These are phyloP conservation scores for Amauroascus verrucosus DNA, from an alignment of 2,329 filamentous ascomycete species.

Conservation along the genomic window DNA sequence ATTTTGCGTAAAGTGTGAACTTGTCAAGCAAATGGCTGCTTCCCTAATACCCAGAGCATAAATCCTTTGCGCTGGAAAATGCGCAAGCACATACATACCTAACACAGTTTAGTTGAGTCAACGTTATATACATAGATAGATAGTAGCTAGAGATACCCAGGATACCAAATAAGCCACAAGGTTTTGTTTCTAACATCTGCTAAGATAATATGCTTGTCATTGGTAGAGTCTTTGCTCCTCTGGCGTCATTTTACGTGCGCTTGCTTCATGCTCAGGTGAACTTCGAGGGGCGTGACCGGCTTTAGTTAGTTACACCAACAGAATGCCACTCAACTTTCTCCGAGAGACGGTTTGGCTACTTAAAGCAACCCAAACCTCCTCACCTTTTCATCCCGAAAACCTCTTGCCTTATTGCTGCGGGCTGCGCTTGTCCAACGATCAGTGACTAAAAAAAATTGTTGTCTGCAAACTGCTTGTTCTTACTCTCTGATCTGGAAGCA, in stretches of 20 bases:
- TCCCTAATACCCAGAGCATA: too few species aligned
- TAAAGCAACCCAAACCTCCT: neutral
- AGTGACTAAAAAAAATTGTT: neutral
- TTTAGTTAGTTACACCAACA: neutral
- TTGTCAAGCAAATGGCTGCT: too few species aligned
- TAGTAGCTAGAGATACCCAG: neutral
- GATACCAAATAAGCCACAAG: neutral
- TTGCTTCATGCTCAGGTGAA: slow-evolving; percentile 2
- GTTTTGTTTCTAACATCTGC: neutral
- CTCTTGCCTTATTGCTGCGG: neutral
- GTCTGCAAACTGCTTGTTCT: neutral
- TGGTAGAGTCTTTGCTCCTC: neutral
- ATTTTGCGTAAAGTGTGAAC: too few species aligned
- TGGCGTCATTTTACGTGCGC: neutral
- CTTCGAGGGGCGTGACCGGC: neutral
- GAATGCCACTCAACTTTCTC: slow-evolving; percentile 1
- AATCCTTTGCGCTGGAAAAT: too few species aligned
- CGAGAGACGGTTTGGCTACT: neutral
- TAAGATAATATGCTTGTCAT: neutral
- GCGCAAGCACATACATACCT: too few species aligned
- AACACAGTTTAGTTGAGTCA: too few species aligned
- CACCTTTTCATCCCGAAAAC: too few species aligned
- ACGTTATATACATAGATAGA: neutral
- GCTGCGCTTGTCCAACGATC: neutral
- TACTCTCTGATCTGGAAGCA: neutral